Evolutionary conservation across 192 early-diverging fungal genomes (phyloP), one percentile per base, ranked within the genome.

Genomic region (Dissophora ornata): DNA sequence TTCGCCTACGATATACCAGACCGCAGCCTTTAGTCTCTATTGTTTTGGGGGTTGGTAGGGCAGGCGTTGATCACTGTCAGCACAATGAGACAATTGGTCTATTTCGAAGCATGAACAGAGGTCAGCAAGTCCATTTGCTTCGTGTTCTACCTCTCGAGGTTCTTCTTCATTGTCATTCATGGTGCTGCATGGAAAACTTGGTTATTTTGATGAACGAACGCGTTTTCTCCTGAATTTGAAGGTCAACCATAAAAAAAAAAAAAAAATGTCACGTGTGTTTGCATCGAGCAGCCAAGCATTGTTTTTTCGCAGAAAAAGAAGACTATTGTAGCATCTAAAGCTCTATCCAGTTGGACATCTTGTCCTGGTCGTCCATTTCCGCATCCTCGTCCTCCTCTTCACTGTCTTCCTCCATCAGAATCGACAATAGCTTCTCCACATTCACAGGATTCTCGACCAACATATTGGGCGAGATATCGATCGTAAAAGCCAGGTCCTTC

Each of bases 401-500:
- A 54, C 85, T 87, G 21, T 84, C 80, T 36, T 80, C 85, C 19
- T 84, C 80, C 55, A 68, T 71, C 28, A 85, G 50, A 7, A 86
- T 73, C 5, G 75, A 69, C 13, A 81, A 66, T 13, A 86, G 45
- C 21, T 83, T 84, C 66, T 90, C 89, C 11, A 86, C 81, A 54
- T 86, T 88, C 47, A 85, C 59, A 9, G 88, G 88, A 34, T 82
- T 85, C 70, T 92, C 89, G 6, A 89, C 89, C 4, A 89, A 79
- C 28, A 84, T 80, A 62, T 79, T 85, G n/a, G 90, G 90, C n/a
- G 85, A 84, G 28, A 88, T 69, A 32, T 82, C 82, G 28, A 90
- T 81, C 16, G 90, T 82, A 61, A 92, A 90, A 12, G 86, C 85
- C 15, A 92, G 81, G 29, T 92, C 90, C 21, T 81, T 69, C 15